Percentiles rank a stretch among this genome's conserved stretches.
Evolutionary conservation across 192 early-diverging fungal genomes (phyloP).

Genomic region (Gryganskiella cystojenkinii): DNA sequence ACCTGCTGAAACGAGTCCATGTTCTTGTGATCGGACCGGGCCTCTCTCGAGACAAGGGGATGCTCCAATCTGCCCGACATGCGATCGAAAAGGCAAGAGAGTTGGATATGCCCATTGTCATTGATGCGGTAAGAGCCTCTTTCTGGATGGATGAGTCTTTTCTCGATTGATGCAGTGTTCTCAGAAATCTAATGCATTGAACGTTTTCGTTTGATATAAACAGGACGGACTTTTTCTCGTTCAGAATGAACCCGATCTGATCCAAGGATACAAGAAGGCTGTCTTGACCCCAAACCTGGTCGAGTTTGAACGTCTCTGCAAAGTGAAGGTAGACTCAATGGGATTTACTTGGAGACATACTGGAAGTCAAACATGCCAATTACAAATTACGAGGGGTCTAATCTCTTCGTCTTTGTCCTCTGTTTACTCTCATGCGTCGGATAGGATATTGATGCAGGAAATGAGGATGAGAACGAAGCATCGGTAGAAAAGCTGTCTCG

Average conservation of each 20-base stretch:
- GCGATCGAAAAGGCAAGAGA: constrained; percentile 78
- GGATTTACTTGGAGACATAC: background rate
- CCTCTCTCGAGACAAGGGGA: constrained; percentile 78
- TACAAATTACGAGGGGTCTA: background rate
- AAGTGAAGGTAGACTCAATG: constrained; percentile 51
- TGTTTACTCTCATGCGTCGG: background rate
- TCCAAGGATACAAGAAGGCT: constrained; percentile 77
- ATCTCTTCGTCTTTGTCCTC: too few species aligned
- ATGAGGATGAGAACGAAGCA: constrained; percentile 19
- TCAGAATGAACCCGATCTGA: constrained; percentile 72
- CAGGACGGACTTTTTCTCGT: constrained; percentile 88
- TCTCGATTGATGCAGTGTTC: background rate
- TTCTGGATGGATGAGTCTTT: background rate
- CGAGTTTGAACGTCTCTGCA: constrained; percentile 86
- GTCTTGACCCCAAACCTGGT: constrained; percentile 91
- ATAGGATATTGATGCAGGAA: constrained; percentile 40
- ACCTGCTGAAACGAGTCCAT: constrained; percentile 77
- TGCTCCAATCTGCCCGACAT: constrained; percentile 70
- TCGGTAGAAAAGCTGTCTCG: constrained; percentile 31
- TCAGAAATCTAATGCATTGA: background rate
- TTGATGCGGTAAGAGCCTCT: constrained; percentile 84
- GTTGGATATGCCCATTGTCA: constrained; percentile 74
- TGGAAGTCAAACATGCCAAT: background rate
- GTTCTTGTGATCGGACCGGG: constrained; percentile 94
- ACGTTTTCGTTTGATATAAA: background rate